These are phyloP conservation scores for Neltuma alba DNA, from an alignment of 306 rosid genomes.

Conservation along the genomic window DNA sequence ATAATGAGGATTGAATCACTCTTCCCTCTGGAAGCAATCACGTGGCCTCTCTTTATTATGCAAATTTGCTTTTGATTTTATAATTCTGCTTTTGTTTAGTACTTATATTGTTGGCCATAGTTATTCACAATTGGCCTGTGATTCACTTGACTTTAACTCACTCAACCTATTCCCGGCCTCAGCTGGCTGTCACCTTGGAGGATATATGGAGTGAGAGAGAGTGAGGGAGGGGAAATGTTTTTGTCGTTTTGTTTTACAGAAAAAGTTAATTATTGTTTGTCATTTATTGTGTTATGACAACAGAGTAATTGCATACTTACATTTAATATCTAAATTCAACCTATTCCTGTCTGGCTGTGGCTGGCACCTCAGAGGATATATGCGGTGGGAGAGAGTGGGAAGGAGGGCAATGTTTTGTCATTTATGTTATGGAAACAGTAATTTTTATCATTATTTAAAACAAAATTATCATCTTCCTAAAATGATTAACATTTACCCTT, in stretches of 20 bases:
- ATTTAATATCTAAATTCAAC: background rate
- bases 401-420: background rate
- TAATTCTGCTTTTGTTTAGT: conserved; percentile 33
- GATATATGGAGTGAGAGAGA: background rate
- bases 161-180: background rate
- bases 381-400: background rate
- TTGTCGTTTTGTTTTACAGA: background rate
- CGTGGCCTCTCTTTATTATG: conserved; percentile 38
- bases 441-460: too few species aligned
- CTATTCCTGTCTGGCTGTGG: conserved; percentile 5
- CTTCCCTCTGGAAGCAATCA: conserved; percentile 43
- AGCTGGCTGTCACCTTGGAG: conserved; percentile 2
- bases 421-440: background rate
- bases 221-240: conserved; percentile 8
- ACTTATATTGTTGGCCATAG: background rate
- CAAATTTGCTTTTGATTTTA: conserved; percentile 11
- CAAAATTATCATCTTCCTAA: too few species aligned
- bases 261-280: background rate
- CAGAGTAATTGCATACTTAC: background rate
- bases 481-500: too few species aligned
- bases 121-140: conserved; percentile 11
- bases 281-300: background rate
- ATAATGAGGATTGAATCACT: conserved; percentile 35
- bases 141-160: conserved; percentile 1
- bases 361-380: conserved; percentile 4